Base-by-base conservation (phyloP, 345 rosid genomes). In the Eucalyptus guilfoylei region DNA sequence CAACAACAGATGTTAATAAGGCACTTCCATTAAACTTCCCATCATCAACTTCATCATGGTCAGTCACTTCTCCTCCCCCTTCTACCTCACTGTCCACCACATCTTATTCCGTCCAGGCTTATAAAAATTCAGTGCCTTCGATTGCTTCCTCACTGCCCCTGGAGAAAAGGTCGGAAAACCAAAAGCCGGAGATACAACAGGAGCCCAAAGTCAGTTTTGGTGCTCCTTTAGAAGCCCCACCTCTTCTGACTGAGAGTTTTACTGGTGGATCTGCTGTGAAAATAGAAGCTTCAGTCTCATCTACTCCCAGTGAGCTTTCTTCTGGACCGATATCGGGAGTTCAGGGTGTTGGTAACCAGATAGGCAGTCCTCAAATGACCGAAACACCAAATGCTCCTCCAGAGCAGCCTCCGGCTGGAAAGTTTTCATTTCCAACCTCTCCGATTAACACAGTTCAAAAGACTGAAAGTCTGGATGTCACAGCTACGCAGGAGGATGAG, bases 401-500 rank as follows among this genome's bases (percentile, higher is more conserved):
- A 52, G 93, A 90, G 89, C 94, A 88, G 91, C 89, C 89, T 60
- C 90, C 91, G 26, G 44, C 91, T 64, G 91, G 89, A 88, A 87
- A 88, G 45, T 87, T 30, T 90, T 58, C 88, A 60, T 93, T 92
- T 89, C 89, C 94, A 85, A 83, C 92, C 90, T 91, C 94, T 89
- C 90, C 87, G 88, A 89, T 90, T 92, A 50, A 90, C 64, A 45
- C 90, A 69, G 88, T 85, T 90, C 94, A 90, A 87, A 95, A 92
- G 88, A 91, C 88, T 88, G 96, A 94, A 76, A 90, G 87, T 88
- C 90, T 89, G 88, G 96, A 93, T 89, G 90, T 86, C 88, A 90
- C 88, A 40, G 95, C 90, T 87, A 86, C 93, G 21, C 96, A 93
- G 90, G 99, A 96, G 92, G 99, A 97, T 94, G 99, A 95, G 90